Percentiles rank a stretch among this genome's conserved stretches.
phyloP scores from a whole-genome alignment of 2,329 filamentous ascomycete genomes.

The Dactylellina parvicollis region DNA sequence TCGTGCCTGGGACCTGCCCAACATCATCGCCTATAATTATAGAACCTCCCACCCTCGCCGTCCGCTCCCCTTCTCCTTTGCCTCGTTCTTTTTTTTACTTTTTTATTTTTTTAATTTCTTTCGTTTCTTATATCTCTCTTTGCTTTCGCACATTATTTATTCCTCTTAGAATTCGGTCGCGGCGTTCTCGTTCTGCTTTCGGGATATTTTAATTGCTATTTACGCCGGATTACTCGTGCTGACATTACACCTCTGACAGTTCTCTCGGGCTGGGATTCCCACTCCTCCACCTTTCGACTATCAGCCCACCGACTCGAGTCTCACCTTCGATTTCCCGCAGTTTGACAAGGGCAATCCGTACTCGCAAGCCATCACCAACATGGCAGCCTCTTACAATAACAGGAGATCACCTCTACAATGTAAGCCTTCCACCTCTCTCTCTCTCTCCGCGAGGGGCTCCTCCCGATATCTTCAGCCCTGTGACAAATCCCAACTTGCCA shows the following conservation, averaged over 20 bases:
- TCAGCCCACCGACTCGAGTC: constrained; percentile 43
- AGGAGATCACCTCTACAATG: constrained; percentile 49
- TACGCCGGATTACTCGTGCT: constrained; percentile 41
- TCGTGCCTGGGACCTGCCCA: constrained; percentile 16
- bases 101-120: not conserved
- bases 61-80: not conserved
- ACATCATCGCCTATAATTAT: constrained; percentile 31
- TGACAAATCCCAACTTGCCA: constrained; percentile 45
- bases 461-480: constrained; percentile 30
- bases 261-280: constrained; percentile 53
- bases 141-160: constrained; percentile 2
- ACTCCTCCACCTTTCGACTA: constrained; percentile 53
- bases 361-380: constrained; percentile 50
- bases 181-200: constrained; percentile 24
- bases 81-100: not conserved
- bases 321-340: constrained; percentile 51
- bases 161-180: constrained; percentile 4
- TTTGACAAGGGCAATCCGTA: constrained; percentile 49
- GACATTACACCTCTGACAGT: constrained; percentile 44
- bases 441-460: constrained; percentile 6
- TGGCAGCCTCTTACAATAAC: constrained; percentile 52
- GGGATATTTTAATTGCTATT: constrained; percentile 8
- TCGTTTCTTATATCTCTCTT: constrained; percentile 1
- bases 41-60: constrained; percentile 7
- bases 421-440: constrained; percentile 16